Evolutionary conservation across 495 filamentous ascomycete species (phyloP).

Genomic region (Chaetomidium leptoderma): DNA sequence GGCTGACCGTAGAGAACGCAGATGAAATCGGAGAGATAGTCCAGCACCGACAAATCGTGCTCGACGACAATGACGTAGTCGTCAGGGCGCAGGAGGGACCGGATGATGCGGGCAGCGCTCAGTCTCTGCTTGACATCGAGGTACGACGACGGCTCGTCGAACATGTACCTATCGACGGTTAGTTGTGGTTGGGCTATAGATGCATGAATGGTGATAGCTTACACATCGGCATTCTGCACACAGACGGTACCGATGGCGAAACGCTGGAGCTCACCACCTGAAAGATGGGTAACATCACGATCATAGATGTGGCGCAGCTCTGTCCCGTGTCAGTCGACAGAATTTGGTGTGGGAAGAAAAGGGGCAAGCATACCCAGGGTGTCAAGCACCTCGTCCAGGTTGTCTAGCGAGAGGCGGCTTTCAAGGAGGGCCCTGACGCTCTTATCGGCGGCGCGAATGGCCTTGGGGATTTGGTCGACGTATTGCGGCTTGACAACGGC

Average conservation of each 20-base stretch:
- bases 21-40: conserved; percentile 97
- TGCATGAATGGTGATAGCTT: conserved; percentile 32
- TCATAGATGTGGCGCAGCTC: conserved; percentile 83
- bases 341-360: conserved; percentile 6
- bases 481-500: conserved; percentile 98
- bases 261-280: conserved; percentile 94
- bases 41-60: conserved; percentile 96
- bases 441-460: conserved; percentile 73
- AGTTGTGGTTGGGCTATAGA: background rate
- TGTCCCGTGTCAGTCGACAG: conserved; percentile 34
- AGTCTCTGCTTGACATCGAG: conserved; percentile 97
- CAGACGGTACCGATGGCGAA: conserved; percentile 95
- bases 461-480: conserved; percentile 93
- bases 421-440: conserved; percentile 72
- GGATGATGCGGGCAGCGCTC: conserved; percentile 85
- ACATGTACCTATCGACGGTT: conserved; percentile 67
- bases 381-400: conserved; percentile 79
- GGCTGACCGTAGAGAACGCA: conserved; percentile 95
- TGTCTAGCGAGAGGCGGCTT: conserved; percentile 66
- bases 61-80: conserved; percentile 98
- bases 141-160: conserved; percentile 97
- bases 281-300: conserved; percentile 81
- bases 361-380: conserved; percentile 55
- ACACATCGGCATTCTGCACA: conserved; percentile 94
- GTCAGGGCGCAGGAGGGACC: conserved; percentile 76